Conservation (phyloP, 176 grass and related monocot genomes). For the sorghum (Sorghum bicolor) region Sorghum_bicolor_NCBIv3 NC_012873.2:58597501-58598000, state of each 20-base stretch:
- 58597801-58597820: not conserved
- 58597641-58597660: constrained; percentile 38
- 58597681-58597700: constrained; percentile 34
- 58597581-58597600: constrained; percentile 62
- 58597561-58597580: constrained; percentile 80
- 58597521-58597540: not conserved
- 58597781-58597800: not conserved
- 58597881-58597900: too few relatives aligned
- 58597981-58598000: constrained; percentile 56
- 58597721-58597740: constrained; percentile 7
- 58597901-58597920: not conserved
- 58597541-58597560: constrained; percentile 55
- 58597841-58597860: not conserved
- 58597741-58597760: constrained; percentile 15
- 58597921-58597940: constrained; percentile 3
- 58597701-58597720: constrained; percentile 6
- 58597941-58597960: constrained; percentile 29
- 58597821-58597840: not conserved
- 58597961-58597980: constrained; percentile 46
- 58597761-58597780: not conserved
- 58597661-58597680: constrained; percentile 46
- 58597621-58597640: constrained; percentile 18
- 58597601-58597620: constrained; percentile 64
- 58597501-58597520: constrained; percentile 36
- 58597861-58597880: not conserved